Evolutionary conservation across 768 basidiomycete species (phyloP).

Genomic region (Mrakia blollopis): DNA sequence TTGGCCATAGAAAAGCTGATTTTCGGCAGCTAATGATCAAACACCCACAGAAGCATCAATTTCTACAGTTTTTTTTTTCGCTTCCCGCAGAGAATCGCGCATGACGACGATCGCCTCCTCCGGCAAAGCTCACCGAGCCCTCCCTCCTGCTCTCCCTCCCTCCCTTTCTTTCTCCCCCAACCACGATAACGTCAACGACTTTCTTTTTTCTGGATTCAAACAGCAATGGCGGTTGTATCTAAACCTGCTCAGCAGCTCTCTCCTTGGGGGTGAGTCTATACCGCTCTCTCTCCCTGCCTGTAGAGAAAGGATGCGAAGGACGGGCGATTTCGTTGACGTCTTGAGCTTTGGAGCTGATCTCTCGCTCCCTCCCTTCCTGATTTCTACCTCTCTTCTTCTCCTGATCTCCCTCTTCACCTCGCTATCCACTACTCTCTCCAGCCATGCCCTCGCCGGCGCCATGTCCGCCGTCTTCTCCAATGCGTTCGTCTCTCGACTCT

Average conservation of each 20-base stretch:
- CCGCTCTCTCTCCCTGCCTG: not conserved
- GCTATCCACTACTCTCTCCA: slow-evolving; percentile 45
- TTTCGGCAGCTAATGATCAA: no score
- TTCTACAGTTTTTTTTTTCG: no score
- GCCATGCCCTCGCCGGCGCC: slow-evolving; percentile 84
- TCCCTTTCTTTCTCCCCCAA: not conserved
- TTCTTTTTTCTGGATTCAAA: not conserved
- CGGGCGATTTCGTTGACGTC: not conserved
- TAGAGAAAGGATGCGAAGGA: not conserved
- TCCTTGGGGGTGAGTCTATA: slow-evolving; percentile 28
- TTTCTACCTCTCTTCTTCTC: not conserved
- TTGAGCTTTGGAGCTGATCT: not conserved
- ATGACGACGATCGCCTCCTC: no score
- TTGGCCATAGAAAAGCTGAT: no score
- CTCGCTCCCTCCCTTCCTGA: not conserved
- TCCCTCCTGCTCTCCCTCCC: no score
- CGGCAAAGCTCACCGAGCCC: no score
- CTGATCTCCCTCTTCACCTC: not conserved
- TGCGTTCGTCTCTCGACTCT: slow-evolving; percentile 58
- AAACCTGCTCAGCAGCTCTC: slow-evolving; percentile 23
- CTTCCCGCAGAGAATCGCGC: no score
- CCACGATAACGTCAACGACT: not conserved
- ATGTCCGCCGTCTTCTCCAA: slow-evolving; percentile 89
- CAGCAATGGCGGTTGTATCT: not conserved
- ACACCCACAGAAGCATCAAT: no score